A percentile compares a stretch with the other conserved stretches of the same genome.
Evolutionary conservation across 2,329 filamentous ascomycete species (phyloP).

Genomic region (Mycocentrospora acerina): DNA sequence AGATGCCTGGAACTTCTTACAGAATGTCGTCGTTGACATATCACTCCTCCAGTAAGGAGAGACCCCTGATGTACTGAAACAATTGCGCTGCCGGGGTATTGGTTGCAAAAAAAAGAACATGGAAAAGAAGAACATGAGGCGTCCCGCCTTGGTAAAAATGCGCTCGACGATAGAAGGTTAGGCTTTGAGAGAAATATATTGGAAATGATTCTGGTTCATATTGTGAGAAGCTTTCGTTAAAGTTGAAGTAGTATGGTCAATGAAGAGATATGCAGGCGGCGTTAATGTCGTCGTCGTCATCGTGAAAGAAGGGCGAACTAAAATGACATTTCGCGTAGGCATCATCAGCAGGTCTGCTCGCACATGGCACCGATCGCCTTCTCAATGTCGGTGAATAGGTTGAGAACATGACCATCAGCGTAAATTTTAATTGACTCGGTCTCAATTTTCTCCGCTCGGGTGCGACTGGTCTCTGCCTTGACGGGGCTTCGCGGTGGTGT

Average conservation of each 20-base stretch:
- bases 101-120: slow-evolving; percentile 20
- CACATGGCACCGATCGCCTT: slow-evolving; percentile 47
- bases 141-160: too few relatives aligned
- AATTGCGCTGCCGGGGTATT: slow-evolving; percentile 32
- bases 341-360: slow-evolving; percentile 40
- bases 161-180: too few relatives aligned
- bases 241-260: slow-evolving; percentile 23
- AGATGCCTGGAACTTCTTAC: too few relatives aligned
- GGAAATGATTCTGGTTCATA: too few relatives aligned
- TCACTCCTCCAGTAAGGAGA: too few relatives aligned
- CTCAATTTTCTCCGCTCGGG: slow-evolving; percentile 37
- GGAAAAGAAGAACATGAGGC: too few relatives aligned
- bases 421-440: slow-evolving; percentile 48
- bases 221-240: too few relatives aligned
- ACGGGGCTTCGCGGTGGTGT: slow-evolving; percentile 44
- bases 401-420: slow-evolving; percentile 45
- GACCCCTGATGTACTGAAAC: slow-evolving; percentile 15
- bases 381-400: slow-evolving; percentile 46
- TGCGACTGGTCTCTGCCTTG: slow-evolving; percentile 37
- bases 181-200: too few relatives aligned
- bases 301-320: slow-evolving; percentile 5
- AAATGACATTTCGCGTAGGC: slow-evolving; percentile 9
- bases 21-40: too few relatives aligned
- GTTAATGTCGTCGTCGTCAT: slow-evolving; percentile 13
- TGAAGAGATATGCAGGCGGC: slow-evolving; percentile 16